Evolutionary conservation across 495 filamentous ascomycete genomes (phyloP), one percentile per base, ranked within the genome.

Genomic region (Aspergillus coremiiformis): DNA sequence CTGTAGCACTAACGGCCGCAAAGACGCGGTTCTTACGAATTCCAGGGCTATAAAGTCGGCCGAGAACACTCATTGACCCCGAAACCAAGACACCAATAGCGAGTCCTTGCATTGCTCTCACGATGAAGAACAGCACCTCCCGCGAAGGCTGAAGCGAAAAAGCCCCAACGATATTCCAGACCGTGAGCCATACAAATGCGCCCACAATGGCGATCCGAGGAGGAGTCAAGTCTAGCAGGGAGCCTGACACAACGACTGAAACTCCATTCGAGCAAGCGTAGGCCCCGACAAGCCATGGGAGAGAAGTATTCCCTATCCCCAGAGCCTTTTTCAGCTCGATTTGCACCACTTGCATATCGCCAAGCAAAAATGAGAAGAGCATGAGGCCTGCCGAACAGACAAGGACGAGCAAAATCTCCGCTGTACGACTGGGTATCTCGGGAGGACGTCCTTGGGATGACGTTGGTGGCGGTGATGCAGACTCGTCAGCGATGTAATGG

Each of bases 301-400:
- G 62, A 39, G 73, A 58, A 4, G 69, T 66, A 32, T 66, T 67
- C 23, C 47, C 61, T 19, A 78, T 63, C 0, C 63, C 71, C 10
- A 77, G 52, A 11, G 67, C 66, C 0, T 49, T 10, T 26, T 59
- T 58, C 22, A 76, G 59, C 7, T 60, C 51, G 15, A 60, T 51
- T 49, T 78, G 75, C 11, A 63, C 64, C 0, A 71, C 67, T 0
- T 61, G 61, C 23, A 73, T 63, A 44, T 78, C 69, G 0, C 75
- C 75, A 24, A 72, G 60, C 3, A 72, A 58, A 21, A 76, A 70
- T 1, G 72, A 64, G 48, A 73, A 77, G n/a, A 78, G 62, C 52
- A 78, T 53, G 45, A 76, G 65, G 1, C 73, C 69, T 12, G 66
- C 64, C 1, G 71, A 72, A 57, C 72, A 78, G 15, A 75, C 68